A percentile compares a stretch with the other conserved stretches of the same genome.
Conservation (phyloP, 2,329 filamentous ascomycete genomes). For the Scedosporium minutisporum region DNA sequence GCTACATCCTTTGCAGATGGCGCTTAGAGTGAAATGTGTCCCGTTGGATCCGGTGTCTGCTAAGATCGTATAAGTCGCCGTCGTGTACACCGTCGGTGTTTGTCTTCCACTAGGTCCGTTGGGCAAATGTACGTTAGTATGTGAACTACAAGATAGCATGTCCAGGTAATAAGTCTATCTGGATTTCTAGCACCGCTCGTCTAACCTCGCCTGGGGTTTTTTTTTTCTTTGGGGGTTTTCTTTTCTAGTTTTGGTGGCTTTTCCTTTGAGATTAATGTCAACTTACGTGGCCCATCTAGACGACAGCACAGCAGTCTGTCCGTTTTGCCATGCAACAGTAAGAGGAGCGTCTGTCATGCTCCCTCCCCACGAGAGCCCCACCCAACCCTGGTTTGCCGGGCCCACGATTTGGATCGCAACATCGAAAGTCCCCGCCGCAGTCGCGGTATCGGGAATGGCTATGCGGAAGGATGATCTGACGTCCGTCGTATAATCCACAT, state of each 20-base stretch:
- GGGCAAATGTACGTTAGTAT: background rate
- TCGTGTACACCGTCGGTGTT: slow-evolving; percentile 21
- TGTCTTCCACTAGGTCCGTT: slow-evolving; percentile 16
- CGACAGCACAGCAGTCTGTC: background rate
- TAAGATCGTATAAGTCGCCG: slow-evolving; percentile 23
- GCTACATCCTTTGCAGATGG: slow-evolving; percentile 29
- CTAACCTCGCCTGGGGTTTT: too few relatives aligned
- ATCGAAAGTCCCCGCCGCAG: slow-evolving; percentile 7
- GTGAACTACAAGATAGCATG: background rate
- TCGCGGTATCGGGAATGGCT: slow-evolving; percentile 9
- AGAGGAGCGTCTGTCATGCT: slow-evolving; percentile 11
- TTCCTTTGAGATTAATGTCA: background rate
- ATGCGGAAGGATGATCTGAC: slow-evolving; percentile 8
- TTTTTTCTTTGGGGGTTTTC: too few relatives aligned
- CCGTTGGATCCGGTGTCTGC: slow-evolving; percentile 23
- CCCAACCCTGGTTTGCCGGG: slow-evolving; percentile 10
- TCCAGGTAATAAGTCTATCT: too few relatives aligned
- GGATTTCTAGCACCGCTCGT: too few relatives aligned
- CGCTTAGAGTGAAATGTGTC: slow-evolving; percentile 30
- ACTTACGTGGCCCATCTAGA: slow-evolving; percentile 7
- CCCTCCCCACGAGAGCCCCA: slow-evolving; percentile 13
- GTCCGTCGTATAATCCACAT: background rate
- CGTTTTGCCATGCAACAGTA: slow-evolving; percentile 10
- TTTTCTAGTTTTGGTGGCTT: background rate
- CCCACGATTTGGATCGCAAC: slow-evolving; percentile 13